Percentiles rank a stretch among this genome's conserved stretches.
phyloP scores from a whole-genome alignment of 306 rosid species.

The Prunus dulcis region DNA sequence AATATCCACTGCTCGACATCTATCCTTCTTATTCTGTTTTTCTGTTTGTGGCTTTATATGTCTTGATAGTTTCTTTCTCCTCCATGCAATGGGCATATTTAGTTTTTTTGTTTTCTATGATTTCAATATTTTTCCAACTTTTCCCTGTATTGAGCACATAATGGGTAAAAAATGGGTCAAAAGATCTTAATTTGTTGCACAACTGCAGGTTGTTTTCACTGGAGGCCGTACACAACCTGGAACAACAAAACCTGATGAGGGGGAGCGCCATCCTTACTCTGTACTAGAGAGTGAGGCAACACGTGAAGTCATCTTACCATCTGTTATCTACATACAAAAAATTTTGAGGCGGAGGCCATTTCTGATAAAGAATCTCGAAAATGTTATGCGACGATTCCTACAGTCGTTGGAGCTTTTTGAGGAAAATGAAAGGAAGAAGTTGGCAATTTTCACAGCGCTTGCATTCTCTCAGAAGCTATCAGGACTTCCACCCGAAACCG shows the following conservation, averaged over 20 bases:
- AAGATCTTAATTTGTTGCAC: background rate
- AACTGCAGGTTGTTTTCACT: slow-evolving; percentile 83
- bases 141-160: background rate
- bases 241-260: slow-evolving; percentile 99
- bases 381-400: slow-evolving; percentile 94
- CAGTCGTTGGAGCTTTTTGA: slow-evolving; percentile 98
- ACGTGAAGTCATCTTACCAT: slow-evolving; percentile 82
- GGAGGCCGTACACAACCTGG: slow-evolving; percentile 99
- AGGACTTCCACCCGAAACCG: slow-evolving; percentile 98
- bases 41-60: background rate
- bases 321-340: slow-evolving; percentile 90
- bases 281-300: slow-evolving; percentile 77
- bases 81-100: background rate
- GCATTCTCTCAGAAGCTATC: slow-evolving; percentile 99
- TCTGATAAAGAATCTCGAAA: slow-evolving; percentile 96
- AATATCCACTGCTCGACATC: background rate
- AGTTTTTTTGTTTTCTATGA: background rate
- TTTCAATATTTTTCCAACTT: background rate
- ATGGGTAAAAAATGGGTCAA: background rate
- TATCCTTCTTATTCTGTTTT: background rate
- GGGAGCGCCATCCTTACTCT: slow-evolving; percentile 96
- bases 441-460: slow-evolving; percentile 99
- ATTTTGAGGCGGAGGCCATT: slow-evolving; percentile 91
- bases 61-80: background rate
- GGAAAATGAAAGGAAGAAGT: slow-evolving; percentile 96